Evolutionary conservation across 2,329 filamentous ascomycete species (phyloP).

Genomic region (Pseudonectria foliicola): DNA sequence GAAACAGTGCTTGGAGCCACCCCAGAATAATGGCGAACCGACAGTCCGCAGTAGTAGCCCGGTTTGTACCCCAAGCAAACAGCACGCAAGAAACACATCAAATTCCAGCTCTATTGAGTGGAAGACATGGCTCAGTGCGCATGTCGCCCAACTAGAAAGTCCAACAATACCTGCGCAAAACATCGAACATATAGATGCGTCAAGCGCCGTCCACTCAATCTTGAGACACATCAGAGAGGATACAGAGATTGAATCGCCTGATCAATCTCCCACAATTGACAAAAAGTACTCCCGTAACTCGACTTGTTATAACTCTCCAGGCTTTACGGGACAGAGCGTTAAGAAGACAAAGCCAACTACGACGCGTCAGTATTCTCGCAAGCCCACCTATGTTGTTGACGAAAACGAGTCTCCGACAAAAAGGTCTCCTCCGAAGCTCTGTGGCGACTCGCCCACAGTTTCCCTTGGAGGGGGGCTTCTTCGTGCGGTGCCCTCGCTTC

Average conservation of each 20-base stretch:
- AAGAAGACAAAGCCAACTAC: background rate
- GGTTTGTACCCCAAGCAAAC: constrained; percentile 14
- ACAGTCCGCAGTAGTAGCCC: constrained; percentile 3
- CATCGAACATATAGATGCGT: constrained; percentile 3
- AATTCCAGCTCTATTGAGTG: constrained; percentile 44
- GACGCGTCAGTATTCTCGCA: background rate
- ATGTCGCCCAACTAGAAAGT: constrained; percentile 40
- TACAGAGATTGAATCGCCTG: constrained; percentile 39
- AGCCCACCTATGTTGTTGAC: constrained; percentile 1
- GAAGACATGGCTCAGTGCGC: constrained; percentile 48
- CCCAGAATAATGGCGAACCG: constrained; percentile 5
- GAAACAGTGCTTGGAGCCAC: background rate
- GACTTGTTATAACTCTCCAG: no score
- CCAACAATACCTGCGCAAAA: constrained; percentile 9
- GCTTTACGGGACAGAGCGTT: constrained; percentile 9
- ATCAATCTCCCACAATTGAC: constrained; percentile 3
- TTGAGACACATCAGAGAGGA: constrained; percentile 41
- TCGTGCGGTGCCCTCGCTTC: constrained; percentile 19
- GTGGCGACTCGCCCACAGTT: constrained; percentile 7
- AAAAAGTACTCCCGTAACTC: no score
- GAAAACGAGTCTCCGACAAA: constrained; percentile 14
- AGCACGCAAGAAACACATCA: constrained; percentile 30
- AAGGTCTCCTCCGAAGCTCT: background rate
- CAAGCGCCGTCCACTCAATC: constrained; percentile 1
- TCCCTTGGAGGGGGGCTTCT: constrained; percentile 12